Conservation (phyloP, 176 grass and related monocot genomes). For the Eragrostis curvula region DNA sequence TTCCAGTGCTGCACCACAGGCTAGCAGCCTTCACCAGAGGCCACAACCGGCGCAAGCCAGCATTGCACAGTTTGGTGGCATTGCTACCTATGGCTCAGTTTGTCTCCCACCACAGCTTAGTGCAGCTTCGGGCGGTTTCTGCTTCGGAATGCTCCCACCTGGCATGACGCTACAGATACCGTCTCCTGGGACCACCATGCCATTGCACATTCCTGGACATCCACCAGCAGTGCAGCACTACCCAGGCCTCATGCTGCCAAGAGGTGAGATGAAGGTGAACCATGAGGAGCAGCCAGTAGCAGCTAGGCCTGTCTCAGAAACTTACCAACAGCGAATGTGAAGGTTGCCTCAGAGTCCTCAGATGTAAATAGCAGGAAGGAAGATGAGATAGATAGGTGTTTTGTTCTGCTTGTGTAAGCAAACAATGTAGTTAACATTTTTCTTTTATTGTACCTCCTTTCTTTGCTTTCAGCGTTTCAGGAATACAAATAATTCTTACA, state of each 20-base stretch:
- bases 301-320: slow-evolving; percentile 13
- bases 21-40: slow-evolving; percentile 25
- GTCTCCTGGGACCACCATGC: slow-evolving; percentile 12
- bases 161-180: slow-evolving; percentile 47
- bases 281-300: slow-evolving; percentile 17
- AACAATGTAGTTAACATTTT: slow-evolving; percentile 16
- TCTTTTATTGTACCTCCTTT: slow-evolving; percentile 30
- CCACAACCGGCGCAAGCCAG: slow-evolving; percentile 28
- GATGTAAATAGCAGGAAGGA: slow-evolving; percentile 59
- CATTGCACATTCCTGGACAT: slow-evolving; percentile 39
- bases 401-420: slow-evolving; percentile 23
- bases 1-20: slow-evolving; percentile 2
- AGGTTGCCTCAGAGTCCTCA: slow-evolving; percentile 60
- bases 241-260: slow-evolving; percentile 46
- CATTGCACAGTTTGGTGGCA: neutral
- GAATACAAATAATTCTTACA: neutral
- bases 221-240: slow-evolving; percentile 24
- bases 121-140: slow-evolving; percentile 46
- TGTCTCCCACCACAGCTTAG: slow-evolving; percentile 48
- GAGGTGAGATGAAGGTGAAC: slow-evolving; percentile 54
- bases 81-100: slow-evolving; percentile 38
- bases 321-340: slow-evolving; percentile 66
- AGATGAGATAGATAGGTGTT: slow-evolving; percentile 35
- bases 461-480: neutral
- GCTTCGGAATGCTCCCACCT: slow-evolving; percentile 52